These are phyloP conservation scores for Saprolegnia parasitica DNA, from an alignment of 352 stramenopile species.

Conservation along the genomic window DNA sequence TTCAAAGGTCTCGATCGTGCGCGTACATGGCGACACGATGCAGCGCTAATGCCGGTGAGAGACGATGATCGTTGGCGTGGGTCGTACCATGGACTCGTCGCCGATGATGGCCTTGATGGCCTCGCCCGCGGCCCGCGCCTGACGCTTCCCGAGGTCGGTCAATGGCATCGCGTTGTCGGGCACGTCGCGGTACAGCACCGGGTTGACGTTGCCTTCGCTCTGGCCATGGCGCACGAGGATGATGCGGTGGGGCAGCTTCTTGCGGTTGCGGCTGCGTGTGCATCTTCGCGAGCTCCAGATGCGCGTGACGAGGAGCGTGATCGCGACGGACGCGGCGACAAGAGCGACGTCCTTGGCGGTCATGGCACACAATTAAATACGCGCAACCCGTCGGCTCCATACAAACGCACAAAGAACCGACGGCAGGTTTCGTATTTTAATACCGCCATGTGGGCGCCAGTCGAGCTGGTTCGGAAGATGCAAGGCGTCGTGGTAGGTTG, in stretches of 20 bases:
- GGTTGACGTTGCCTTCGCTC: conserved; percentile 83
- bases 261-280: conserved; percentile 13
- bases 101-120: conserved; percentile 73
- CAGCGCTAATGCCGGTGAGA: conserved; percentile 46
- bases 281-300: conserved; percentile 15
- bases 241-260: conserved; percentile 55
- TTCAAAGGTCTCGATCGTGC: conserved; percentile 85
- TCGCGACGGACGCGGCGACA: conserved; percentile 11
- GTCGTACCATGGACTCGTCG: conserved; percentile 63
- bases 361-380: conserved; percentile 12
- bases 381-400: not conserved
- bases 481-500: no score
- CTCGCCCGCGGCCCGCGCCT: conserved; percentile 60
- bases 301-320: conserved; percentile 1
- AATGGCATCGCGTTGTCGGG: conserved; percentile 83
- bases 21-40: conserved; percentile 79
- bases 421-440: no score
- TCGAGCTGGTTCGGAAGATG: no score
- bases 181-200: conserved; percentile 61
- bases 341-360: not conserved
- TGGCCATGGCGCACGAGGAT: conserved; percentile 83
- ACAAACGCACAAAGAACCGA: conserved; percentile 16
- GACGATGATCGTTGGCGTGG: not conserved
- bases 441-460: no score
- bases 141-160: conserved; percentile 69